Evolutionary conservation across 129 eudicot species (phyloP).

Genomic region (Sambucus nigra): DNA sequence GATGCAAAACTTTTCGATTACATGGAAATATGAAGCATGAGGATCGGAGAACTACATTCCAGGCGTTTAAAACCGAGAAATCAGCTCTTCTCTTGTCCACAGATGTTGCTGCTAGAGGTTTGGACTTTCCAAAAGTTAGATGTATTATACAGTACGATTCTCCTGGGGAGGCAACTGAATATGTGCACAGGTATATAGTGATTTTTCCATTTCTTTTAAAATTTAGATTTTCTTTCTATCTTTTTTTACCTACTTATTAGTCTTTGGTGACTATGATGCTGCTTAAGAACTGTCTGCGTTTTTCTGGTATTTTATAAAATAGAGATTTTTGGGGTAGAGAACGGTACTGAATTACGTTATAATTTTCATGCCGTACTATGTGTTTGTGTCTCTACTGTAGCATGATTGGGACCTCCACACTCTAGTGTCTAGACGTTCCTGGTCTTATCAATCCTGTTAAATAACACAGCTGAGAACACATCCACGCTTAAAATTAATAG

Average conservation of each 20-base stretch:
- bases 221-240: neutral
- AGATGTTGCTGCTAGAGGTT: constrained; percentile 93
- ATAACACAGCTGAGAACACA: too few relatives aligned
- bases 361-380: too few relatives aligned
- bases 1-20: constrained; percentile 58
- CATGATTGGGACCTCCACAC: too few relatives aligned
- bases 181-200: constrained; percentile 73
- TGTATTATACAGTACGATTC: constrained; percentile 96
- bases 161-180: constrained; percentile 96
- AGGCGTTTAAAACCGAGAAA: constrained; percentile 70
- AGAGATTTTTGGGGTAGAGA: too few relatives aligned
- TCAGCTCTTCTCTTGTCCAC: constrained; percentile 85
- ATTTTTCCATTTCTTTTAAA: neutral
- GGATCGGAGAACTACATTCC: constrained; percentile 69
- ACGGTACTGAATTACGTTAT: too few relatives aligned
- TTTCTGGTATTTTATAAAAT: too few relatives aligned
- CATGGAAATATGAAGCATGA: constrained; percentile 95
- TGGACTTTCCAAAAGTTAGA: constrained; percentile 86
- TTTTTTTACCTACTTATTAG: neutral
- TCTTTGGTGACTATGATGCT: neutral
- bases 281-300: neutral
- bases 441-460: too few relatives aligned
- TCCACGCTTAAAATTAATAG: too few relatives aligned
- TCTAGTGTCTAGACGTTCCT: too few relatives aligned
- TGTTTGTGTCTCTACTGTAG: too few relatives aligned